Evolutionary conservation across 305 asterid species (phyloP), one percentile per base, ranked within the genome.

Genomic region (Coffea humblotiana): DNA sequence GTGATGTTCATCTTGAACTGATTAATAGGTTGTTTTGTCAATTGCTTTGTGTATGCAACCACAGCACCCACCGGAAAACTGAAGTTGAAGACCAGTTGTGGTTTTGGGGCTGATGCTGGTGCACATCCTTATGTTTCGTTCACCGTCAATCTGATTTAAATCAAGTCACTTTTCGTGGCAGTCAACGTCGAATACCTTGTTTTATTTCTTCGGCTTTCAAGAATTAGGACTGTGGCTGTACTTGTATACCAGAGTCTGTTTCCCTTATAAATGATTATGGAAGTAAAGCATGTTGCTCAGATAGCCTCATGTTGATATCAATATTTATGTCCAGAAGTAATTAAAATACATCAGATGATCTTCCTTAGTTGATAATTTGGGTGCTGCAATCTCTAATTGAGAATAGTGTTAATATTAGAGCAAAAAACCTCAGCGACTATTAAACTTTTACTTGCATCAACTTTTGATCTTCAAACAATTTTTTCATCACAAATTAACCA

Each of bases 51-150:
- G 43, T 40, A 40, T 40, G 79, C 66, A 73, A 84, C 71, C 86
- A 82, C 94, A 94, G 98, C 91, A 67, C 90, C 74, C 91, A 78
- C 92, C 92, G 98, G 98, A 94, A 92, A 88, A 77, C 87, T 72
- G 97, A 94, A 74, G 97, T 92, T 3, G 98, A 93, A 75, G 90
- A 78, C 94, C 94, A 79, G 77, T 89, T 85, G 84, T 32, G 92
- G 92, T 73, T 84, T 92, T 69, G 97, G 87, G 78, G 92, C 93
- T 16, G 98, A 94, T 27, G 86, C 92, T 8, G 98, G 89, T 63
- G 82, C 92, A 72, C 91, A 94, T 87, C 97, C 98, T 80, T 92
- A 94, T 12, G 97, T 94, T 88, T 90, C 96, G 80, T 92, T 91
- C 91, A 91, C 98, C 82, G 86, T 94, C 81, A 94, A 94, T 89